These are phyloP conservation scores for Polyporus tsugae DNA, from an alignment of 1,284 basidiomycete genomes.

Conservation along the genomic window DNA sequence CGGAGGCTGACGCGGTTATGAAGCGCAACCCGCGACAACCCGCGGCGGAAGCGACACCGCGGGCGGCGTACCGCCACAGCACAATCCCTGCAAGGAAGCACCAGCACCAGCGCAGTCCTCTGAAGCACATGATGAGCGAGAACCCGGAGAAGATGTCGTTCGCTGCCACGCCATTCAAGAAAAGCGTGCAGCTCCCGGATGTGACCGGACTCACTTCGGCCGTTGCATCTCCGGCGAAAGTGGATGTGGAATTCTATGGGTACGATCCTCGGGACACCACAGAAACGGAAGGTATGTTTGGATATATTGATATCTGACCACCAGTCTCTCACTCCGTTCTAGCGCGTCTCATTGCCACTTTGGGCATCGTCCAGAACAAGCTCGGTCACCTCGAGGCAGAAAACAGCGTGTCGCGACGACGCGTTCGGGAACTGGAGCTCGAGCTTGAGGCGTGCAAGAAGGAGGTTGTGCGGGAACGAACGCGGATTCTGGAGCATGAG, in stretches of 20 bases:
- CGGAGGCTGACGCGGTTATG: slow-evolving; percentile 41
- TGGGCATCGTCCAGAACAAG: slow-evolving; percentile 70
- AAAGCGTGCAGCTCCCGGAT: slow-evolving; percentile 69
- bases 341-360: slow-evolving; percentile 68
- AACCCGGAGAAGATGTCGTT: slow-evolving; percentile 20
- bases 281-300: slow-evolving; percentile 64
- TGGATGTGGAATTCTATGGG: slow-evolving; percentile 56
- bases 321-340: neutral
- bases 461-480: slow-evolving; percentile 73
- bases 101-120: slow-evolving; percentile 31
- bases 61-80: slow-evolving; percentile 31
- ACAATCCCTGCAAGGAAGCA: slow-evolving; percentile 32
- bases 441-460: slow-evolving; percentile 82
- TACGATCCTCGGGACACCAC: slow-evolving; percentile 58
- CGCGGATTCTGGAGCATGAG: slow-evolving; percentile 64
- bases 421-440: slow-evolving; percentile 83
- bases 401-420: slow-evolving; percentile 78
- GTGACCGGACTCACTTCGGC: slow-evolving; percentile 82
- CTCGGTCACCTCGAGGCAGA: slow-evolving; percentile 79
- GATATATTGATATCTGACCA: neutral
- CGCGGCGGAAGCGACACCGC: slow-evolving; percentile 31
- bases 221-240: slow-evolving; percentile 72
- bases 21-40: slow-evolving; percentile 15
- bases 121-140: slow-evolving; percentile 32
- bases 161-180: slow-evolving; percentile 36